Evolutionary conservation across 75 land plant genomes (phyloP), one percentile per base, ranked within the genome.

Genomic region (Pinus tabuliformis): DNA sequence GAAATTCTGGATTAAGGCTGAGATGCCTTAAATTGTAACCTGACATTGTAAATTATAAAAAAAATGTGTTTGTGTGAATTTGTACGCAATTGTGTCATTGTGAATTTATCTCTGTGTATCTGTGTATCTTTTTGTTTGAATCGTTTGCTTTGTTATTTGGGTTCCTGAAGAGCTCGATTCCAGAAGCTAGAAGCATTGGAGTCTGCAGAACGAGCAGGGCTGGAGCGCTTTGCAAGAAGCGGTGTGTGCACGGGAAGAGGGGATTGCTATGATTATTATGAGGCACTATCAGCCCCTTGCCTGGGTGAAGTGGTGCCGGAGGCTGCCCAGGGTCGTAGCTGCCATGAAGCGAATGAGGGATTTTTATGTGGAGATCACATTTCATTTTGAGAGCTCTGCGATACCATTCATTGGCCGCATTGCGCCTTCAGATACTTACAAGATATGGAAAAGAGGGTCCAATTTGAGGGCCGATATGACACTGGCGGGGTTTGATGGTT

Each of bases 261-360:
- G 72, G 6, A 85, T 93, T 33, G 91, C 96, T 0, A 82, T 62
- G 92, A 82, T 83, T 12, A 91, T 93, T 24, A 86, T 91, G 49
- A 66, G 86, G 76, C 82, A 90, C 56, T 89, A 92, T 77, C 94
- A 90, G 84, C 91, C 91, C 5, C 66, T 89, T 58, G 91, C 96
- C 5, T 93, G 94, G 94, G 94, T 90, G 0, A 93, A 93, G 58
- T 93, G 96, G 96, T 89, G 96, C 73, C 49, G 96, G 37, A 79
- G 96, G 66, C 65, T 93, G 36, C 96, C 96, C 20, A 80, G 96
- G 7, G 56, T 93, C 52, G 76, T 93, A 0, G 86, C 62, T 12
- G 77, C 90, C 4, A 89, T 93, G 91, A 62, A 80, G 60, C 73
- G 94, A 70, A 93, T 93, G 94, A 77, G 96, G 72, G 96, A 93